phyloP scores from a whole-genome alignment of 768 basidiomycete species.

The Strobilomyces dryophilus region DNA sequence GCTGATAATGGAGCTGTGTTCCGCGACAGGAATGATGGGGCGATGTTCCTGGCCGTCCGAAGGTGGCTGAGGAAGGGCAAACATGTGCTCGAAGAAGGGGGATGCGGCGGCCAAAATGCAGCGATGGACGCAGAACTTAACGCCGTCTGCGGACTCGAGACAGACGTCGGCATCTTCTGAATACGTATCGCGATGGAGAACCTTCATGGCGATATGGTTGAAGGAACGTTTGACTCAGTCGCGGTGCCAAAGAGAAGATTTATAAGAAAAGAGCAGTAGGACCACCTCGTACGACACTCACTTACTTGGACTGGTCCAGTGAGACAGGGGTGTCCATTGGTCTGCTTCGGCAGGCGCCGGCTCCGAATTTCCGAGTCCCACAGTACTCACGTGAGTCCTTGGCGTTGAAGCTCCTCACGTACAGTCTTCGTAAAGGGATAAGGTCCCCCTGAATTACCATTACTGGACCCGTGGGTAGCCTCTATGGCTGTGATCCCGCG shows the following conservation, averaged over 20 bases:
- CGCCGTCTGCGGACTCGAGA: conserved; percentile 41
- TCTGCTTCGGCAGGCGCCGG: too few species aligned
- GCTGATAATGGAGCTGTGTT: conserved; percentile 42
- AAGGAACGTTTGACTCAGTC: neutral
- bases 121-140: conserved; percentile 58
- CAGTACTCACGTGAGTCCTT: too few species aligned
- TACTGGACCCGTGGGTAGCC: too few species aligned
- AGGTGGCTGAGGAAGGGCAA: conserved; percentile 54
- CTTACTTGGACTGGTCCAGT: conserved; percentile 16
- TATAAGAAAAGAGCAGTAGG: conserved; percentile 19
- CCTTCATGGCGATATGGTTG: conserved; percentile 23
- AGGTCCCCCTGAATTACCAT: too few species aligned
- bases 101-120: conserved; percentile 62
- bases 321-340: neutral
- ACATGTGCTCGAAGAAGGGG: conserved; percentile 66
- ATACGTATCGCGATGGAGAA: conserved; percentile 35
- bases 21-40: conserved; percentile 55
- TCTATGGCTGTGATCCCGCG: too few species aligned
- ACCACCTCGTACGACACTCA: conserved; percentile 12
- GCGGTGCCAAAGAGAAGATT: conserved; percentile 3
- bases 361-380: too few species aligned
- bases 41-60: conserved; percentile 22
- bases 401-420: too few species aligned
- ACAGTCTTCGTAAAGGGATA: too few species aligned
- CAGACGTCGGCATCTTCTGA: conserved; percentile 50